Base-by-base conservation (phyloP, 2,329 filamentous ascomycete species). In the Talaromyces sp. region DNA sequence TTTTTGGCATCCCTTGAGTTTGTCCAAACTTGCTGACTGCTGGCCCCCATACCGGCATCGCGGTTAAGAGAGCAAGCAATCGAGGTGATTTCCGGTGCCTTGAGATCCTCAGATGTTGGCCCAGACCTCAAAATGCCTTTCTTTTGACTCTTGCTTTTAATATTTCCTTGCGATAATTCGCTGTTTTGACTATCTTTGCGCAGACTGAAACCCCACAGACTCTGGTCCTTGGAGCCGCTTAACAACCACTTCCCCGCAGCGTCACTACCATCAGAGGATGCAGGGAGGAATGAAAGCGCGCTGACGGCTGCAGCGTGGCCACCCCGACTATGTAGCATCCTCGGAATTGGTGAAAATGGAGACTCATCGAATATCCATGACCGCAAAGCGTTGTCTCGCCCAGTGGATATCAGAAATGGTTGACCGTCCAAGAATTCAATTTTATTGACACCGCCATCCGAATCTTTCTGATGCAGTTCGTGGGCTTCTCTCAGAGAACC, bases 301-400 rank as follows among this genome's bases (percentile, higher is more conserved):
- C 88, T 93, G 59, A 98, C 87, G 0, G 93, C 88, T 2, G 89
- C 92, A 10, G 93, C 91, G 73, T 99, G 95, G 2, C 95, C 95
- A 67, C 90, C 92, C 66, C 95, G 85, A 3, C 86, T 85, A 75
- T 99, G 95, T 32, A 99, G 80, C 28, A 92, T 89, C 19, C 93
- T 86, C 2, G 95, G 95, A 11, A 93, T 83, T 0, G 93, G 88
- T 0, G 91, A 95, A 73, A 96, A 96, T 0, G 93, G 93, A 0
- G 88, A 88, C 73, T 96, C 89, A 70, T 98, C 93, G 68, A 97
- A 96, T 64, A 98, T 95, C 93, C 93, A 97, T 5, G 92, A 93
- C 73, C 93, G 96, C 62, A 99, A 80, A 10, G 93, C 91, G 76
- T 99, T 99, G 74, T 99, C 95, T 55, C 90, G 82, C 4, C 95